These are phyloP conservation scores for Vigna nakashimae DNA, from an alignment of 306 rosid genomes.

Conservation along the genomic window DNA sequence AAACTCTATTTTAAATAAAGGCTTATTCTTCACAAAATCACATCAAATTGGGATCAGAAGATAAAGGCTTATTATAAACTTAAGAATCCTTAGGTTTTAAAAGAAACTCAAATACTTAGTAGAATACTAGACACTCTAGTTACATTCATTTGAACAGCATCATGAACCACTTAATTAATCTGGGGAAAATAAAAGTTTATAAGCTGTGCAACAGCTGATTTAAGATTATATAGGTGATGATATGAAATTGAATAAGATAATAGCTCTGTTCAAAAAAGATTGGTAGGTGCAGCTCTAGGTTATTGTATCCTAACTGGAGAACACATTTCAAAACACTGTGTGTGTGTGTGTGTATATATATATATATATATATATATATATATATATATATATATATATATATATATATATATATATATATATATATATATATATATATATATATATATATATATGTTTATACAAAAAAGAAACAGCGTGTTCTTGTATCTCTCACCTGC, in stretches of 20 bases:
- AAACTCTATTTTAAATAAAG: neutral
- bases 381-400: too few species aligned
- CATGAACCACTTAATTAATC: neutral
- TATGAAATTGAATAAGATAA: constrained; percentile 22
- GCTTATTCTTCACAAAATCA: neutral
- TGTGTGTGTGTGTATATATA: too few species aligned
- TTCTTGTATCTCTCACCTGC: constrained; percentile 67
- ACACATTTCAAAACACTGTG: neutral
- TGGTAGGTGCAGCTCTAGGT: neutral
- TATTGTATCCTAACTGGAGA: neutral
- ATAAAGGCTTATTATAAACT: neutral
- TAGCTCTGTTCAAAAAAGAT: constrained; percentile 1
- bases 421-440: too few species aligned
- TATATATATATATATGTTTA: neutral
- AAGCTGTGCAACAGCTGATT: neutral
- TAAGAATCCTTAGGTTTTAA: neutral
- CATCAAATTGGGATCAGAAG: constrained; percentile 6
- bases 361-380: too few species aligned
- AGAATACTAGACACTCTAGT: neutral
- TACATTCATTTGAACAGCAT: constrained; percentile 4
- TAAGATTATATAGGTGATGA: constrained; percentile 11
- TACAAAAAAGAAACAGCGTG: constrained; percentile 1
- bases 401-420: too few species aligned
- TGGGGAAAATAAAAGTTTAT: neutral
- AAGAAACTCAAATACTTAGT: constrained; percentile 1